A percentile compares a stretch with the other conserved stretches of the same genome.
Conservation (phyloP, 2,329 filamentous ascomycete genomes). For the Geosmithia flava region DNA sequence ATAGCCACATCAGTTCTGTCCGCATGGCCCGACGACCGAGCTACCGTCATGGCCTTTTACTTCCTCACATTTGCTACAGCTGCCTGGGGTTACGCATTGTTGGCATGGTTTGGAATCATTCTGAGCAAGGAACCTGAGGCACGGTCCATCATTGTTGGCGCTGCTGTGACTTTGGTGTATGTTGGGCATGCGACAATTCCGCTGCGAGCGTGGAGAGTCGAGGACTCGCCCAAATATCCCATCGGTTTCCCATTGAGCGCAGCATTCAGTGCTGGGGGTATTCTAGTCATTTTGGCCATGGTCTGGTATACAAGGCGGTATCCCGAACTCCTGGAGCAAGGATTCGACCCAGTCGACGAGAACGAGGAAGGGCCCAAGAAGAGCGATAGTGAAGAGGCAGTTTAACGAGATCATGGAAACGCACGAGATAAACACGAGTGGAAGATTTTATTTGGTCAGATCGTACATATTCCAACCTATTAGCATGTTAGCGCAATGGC, state of each 20-base stretch:
- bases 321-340: constrained; percentile 8
- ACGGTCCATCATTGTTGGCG: constrained; percentile 19
- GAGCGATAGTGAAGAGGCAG: too few species aligned
- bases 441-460: too few species aligned
- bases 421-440: too few species aligned
- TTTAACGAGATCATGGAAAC: too few species aligned
- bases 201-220: constrained; percentile 19
- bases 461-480: too few species aligned
- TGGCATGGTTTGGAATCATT: constrained; percentile 21
- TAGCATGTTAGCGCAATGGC: too few species aligned
- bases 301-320: constrained; percentile 14
- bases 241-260: constrained; percentile 22
- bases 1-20: constrained; percentile 18
- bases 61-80: constrained; percentile 21
- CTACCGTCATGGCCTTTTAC: constrained; percentile 19
- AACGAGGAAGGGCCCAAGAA: not conserved
- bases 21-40: constrained; percentile 17
- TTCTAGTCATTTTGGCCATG: constrained; percentile 16
- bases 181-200: constrained; percentile 25
- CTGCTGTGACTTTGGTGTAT: constrained; percentile 23
- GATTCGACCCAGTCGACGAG: not conserved
- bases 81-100: constrained; percentile 17
- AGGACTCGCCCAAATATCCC: constrained; percentile 20
- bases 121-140: constrained; percentile 22
- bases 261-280: constrained; percentile 16